Evolutionary conservation across 805 yeast species (phyloP).

Genomic region (Zygotorulaspora danielsina): DNA sequence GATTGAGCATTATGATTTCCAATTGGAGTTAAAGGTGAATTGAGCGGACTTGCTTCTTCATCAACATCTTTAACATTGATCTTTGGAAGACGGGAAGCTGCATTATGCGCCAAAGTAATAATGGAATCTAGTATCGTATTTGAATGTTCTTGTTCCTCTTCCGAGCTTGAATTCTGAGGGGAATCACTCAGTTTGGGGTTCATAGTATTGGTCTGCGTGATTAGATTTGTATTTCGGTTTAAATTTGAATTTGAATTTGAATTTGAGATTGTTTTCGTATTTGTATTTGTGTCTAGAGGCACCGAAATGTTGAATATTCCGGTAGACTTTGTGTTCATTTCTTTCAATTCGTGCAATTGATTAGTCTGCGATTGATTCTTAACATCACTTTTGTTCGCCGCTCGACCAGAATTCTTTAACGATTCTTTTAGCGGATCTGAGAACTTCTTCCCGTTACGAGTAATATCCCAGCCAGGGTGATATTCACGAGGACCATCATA

Average conservation of each 20-base stretch:
- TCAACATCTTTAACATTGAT: constrained; percentile 12
- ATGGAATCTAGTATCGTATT: constrained; percentile 43
- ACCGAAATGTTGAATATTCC: constrained; percentile 24
- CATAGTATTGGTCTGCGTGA: neutral
- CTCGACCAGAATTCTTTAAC: constrained; percentile 19
- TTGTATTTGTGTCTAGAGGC: constrained; percentile 2
- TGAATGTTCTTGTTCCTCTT: constrained; percentile 9
- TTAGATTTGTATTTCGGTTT: neutral
- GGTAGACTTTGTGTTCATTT: constrained; percentile 2
- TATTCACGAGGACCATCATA: neutral
- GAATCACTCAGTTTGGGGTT: constrained; percentile 3
- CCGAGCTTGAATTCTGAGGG: neutral
- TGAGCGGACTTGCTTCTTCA: constrained; percentile 7
- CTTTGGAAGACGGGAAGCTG: constrained; percentile 35
- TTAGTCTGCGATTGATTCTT: constrained; percentile 2
- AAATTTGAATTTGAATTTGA: constrained; percentile 1
- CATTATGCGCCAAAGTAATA: constrained; percentile 46
- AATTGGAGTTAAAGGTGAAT: constrained; percentile 11
- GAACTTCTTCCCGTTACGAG: constrained; percentile 1
- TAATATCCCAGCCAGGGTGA: neutral
- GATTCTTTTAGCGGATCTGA: constrained; percentile 19
- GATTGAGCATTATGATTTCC: constrained; percentile 5
- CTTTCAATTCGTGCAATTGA: constrained; percentile 3
- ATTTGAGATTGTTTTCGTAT: constrained; percentile 5
- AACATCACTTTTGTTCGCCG: constrained; percentile 1